Evolutionary conservation across 2,329 filamentous ascomycete genomes (phyloP).

Genomic region (Phoma sp.): DNA sequence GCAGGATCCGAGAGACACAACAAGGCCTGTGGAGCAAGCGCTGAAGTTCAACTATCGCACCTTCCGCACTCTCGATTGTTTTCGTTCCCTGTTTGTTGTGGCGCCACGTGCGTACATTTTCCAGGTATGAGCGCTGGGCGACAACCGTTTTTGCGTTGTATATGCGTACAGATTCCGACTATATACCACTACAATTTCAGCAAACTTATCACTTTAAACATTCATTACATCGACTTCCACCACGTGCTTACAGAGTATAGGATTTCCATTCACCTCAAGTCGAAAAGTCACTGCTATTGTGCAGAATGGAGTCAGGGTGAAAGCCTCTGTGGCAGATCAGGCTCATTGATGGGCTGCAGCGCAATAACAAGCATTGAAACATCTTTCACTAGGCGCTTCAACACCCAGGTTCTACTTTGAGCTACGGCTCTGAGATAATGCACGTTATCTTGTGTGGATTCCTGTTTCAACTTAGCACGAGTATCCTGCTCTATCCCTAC

Average conservation of each 20-base stretch:
- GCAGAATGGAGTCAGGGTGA: neutral
- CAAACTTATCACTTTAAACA: neutral
- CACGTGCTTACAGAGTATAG: neutral
- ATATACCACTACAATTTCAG: constrained; percentile 15
- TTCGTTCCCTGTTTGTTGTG: neutral
- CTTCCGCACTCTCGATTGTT: neutral
- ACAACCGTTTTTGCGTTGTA: constrained; percentile 3
- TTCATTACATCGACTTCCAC: neutral
- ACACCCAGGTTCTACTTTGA: neutral
- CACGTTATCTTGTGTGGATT: neutral
- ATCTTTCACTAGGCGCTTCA: neutral
- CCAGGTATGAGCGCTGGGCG: constrained; percentile 4
- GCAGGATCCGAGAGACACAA: constrained; percentile 65
- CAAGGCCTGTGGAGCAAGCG: constrained; percentile 62
- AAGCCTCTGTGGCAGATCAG: neutral
- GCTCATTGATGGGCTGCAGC: neutral
- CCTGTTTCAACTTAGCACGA: neutral
- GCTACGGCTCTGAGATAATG: neutral
- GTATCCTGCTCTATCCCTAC: neutral
- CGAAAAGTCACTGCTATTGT: neutral
- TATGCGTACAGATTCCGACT: constrained; percentile 4
- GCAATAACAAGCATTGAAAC: neutral
- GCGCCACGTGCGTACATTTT: neutral
- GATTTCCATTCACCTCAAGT: constrained; percentile 1
- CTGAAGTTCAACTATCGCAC: constrained; percentile 11